phyloP scores from a whole-genome alignment of 2,329 filamentous ascomycete genomes.

The Diaporthe sp. region DNA sequence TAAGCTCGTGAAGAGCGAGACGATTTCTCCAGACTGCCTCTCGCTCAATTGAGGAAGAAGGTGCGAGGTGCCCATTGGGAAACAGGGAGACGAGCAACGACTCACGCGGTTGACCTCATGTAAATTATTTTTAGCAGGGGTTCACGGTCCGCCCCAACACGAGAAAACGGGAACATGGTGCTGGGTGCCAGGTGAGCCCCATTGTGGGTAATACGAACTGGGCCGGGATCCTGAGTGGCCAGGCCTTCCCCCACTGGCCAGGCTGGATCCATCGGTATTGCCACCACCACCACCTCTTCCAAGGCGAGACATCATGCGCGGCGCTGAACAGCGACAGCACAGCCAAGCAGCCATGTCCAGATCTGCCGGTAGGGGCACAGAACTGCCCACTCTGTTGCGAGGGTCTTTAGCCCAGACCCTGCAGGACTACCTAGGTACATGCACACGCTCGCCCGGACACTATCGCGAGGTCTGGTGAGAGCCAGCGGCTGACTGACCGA shows the following conservation, averaged over 20 bases:
- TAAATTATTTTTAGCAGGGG: conserved; percentile 42
- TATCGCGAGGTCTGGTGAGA: not conserved
- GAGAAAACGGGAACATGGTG: conserved; percentile 41
- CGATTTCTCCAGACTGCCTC: conserved; percentile 20
- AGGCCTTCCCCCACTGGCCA: conserved; percentile 10
- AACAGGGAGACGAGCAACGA: not conserved
- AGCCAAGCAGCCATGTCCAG: conserved; percentile 9
- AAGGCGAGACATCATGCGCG: conserved; percentile 25
- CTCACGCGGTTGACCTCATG: conserved; percentile 37
- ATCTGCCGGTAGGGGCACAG: not conserved
- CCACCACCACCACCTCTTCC: conserved; percentile 18
- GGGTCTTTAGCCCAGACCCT: not conserved
- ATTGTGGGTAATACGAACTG: conserved; percentile 31
- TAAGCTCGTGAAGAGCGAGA: conserved; percentile 23
- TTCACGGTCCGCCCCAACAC: conserved; percentile 38
- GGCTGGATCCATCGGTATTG: conserved; percentile 17
- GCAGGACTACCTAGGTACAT: not conserved
- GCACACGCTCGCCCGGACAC: too few relatives aligned
- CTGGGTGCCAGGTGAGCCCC: conserved; percentile 29
- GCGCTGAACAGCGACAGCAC: not conserved
- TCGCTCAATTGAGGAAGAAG: not conserved
- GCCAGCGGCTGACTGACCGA: too few relatives aligned
- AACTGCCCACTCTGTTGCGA: not conserved
- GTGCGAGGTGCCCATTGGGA: not conserved
- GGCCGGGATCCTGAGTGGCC: conserved; percentile 30